Percentiles rank a stretch among this genome's conserved stretches.
Conservation (phyloP, 2,329 filamentous ascomycete species). For the Helotiales sp. region DNA sequence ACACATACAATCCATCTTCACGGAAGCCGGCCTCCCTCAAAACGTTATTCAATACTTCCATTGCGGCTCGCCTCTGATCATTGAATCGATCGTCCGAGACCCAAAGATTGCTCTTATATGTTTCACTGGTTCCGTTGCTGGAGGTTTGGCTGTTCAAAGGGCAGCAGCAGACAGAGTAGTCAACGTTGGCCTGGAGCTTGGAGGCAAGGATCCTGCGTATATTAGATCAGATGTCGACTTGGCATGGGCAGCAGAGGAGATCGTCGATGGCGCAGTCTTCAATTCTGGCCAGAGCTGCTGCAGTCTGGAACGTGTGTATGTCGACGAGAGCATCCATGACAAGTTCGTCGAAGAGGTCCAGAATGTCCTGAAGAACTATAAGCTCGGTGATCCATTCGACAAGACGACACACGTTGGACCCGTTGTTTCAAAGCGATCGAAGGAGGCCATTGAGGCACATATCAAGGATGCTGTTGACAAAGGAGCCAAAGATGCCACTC, state of each 20-base stretch:
- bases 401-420: conserved; percentile 81
- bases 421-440: conserved; percentile 79
- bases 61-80: conserved; percentile 72
- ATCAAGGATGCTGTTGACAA: conserved; percentile 80
- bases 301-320: conserved; percentile 87
- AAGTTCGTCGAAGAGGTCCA: conserved; percentile 77
- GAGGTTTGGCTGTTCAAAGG: conserved; percentile 81
- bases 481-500: conserved; percentile 82
- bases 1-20: conserved; percentile 75
- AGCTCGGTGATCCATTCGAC: conserved; percentile 83
- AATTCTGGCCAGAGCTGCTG: conserved; percentile 99
- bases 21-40: conserved; percentile 75
- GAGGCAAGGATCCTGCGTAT: conserved; percentile 94
- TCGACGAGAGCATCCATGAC: conserved; percentile 82
- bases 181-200: conserved; percentile 85
- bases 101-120: conserved; percentile 79
- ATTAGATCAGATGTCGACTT: conserved; percentile 83
- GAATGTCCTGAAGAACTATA: conserved; percentile 78
- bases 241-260: conserved; percentile 88
- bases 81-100: conserved; percentile 77
- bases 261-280: conserved; percentile 94
- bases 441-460: conserved; percentile 74
- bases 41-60: conserved; percentile 93
- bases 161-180: conserved; percentile 83
- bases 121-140: conserved; percentile 91